phyloP scores from a whole-genome alignment of 2,329 filamentous ascomycete genomes.

The Daldinia sp. region DNA sequence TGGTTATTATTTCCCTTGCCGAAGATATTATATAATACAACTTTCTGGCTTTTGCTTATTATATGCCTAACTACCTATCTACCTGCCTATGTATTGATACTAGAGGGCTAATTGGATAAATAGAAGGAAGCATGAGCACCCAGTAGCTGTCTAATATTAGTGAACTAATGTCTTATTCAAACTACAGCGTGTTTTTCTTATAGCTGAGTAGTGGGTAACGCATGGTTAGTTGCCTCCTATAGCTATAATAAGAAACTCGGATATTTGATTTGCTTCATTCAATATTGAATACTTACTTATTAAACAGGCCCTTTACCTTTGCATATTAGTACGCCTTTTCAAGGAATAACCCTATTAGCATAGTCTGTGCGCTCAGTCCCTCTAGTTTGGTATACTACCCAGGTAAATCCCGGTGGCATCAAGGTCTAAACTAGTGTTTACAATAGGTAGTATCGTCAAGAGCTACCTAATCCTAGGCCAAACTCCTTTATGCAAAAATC shows the following conservation, averaged over 20 bases:
- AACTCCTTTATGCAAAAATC: neutral
- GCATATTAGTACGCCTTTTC: neutral
- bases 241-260: neutral
- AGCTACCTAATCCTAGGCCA: neutral
- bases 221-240: too few relatives aligned
- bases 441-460: neutral
- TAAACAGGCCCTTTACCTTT: neutral
- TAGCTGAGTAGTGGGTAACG: neutral
- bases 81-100: neutral
- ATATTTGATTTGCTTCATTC: neutral
- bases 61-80: neutral
- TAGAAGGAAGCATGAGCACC: neutral
- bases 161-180: neutral
- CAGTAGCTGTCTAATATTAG: too few relatives aligned
- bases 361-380: neutral
- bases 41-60: neutral
- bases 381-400: neutral
- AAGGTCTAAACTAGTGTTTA: constrained; percentile 2
- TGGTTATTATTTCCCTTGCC: neutral
- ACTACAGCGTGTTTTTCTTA: neutral
- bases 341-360: neutral
- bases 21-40: neutral
- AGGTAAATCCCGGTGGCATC: neutral
- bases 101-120: neutral
- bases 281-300: neutral